These are phyloP conservation scores for Fraxinus latifolia DNA, from an alignment of 305 asterid species.

Conservation along the genomic window DNA sequence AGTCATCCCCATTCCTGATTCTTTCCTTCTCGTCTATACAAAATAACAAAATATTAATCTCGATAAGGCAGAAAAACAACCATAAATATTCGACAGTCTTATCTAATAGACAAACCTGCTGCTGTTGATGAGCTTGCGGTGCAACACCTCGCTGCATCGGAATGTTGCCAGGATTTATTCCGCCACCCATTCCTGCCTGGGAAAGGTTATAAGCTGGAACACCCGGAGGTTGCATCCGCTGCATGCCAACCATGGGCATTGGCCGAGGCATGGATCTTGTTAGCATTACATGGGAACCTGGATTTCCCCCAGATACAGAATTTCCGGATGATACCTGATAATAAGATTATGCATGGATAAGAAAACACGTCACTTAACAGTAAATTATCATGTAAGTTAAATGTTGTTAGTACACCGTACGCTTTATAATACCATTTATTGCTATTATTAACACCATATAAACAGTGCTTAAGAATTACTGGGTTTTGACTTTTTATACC, in stretches of 20 bases:
- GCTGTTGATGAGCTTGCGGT: conserved; percentile 87
- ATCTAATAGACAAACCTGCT: conserved; percentile 47
- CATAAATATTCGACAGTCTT: conserved; percentile 11
- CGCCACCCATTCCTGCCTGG: conserved; percentile 82
- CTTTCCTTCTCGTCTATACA: conserved; percentile 83
- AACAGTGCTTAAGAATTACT: background rate
- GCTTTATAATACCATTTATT: background rate
- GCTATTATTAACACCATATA: conserved; percentile 3
- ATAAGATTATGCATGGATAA: conserved; percentile 9
- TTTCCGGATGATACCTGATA: conserved; percentile 71
- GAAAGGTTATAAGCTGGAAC: conserved; percentile 78
- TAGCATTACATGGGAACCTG: conserved; percentile 74
- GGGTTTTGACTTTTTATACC: background rate
- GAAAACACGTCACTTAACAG: conserved; percentile 9
- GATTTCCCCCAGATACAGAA: conserved; percentile 58
- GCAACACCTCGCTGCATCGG: conserved; percentile 91
- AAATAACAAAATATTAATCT: conserved; percentile 13
- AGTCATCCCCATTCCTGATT: conserved; percentile 74
- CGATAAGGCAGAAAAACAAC: conserved; percentile 15
- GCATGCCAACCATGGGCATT: conserved; percentile 78
- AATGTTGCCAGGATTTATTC: conserved; percentile 71
- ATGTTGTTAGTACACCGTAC: background rate
- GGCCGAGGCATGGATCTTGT: conserved; percentile 78
- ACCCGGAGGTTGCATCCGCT: conserved; percentile 77
- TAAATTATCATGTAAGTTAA: background rate